phyloP scores from a whole-genome alignment of 495 filamentous ascomycete species.

The Lepraria neglecta region DNA sequence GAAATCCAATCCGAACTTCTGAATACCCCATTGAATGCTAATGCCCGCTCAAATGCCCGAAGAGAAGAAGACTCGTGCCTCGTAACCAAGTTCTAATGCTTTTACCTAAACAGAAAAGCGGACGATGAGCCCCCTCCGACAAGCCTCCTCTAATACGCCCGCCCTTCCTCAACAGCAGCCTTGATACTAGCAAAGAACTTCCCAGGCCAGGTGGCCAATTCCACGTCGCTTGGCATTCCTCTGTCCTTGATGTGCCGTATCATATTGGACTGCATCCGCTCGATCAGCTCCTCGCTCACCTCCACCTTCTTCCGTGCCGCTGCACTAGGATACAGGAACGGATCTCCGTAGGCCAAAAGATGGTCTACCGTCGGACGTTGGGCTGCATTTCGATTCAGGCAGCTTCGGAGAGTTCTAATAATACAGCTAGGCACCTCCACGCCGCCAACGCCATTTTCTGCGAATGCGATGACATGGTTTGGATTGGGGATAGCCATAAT shows the following conservation, averaged over 20 bases:
- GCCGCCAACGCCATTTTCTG: constrained; percentile 65
- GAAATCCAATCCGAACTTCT: constrained; percentile 7
- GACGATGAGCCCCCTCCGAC: not conserved
- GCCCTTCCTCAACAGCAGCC: constrained; percentile 51
- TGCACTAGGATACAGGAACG: constrained; percentile 73
- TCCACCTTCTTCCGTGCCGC: constrained; percentile 57
- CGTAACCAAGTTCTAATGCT: constrained; percentile 13
- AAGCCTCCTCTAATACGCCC: not conserved
- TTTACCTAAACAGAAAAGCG: not conserved
- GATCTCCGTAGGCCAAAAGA: constrained; percentile 63
- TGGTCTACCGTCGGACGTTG: constrained; percentile 71
- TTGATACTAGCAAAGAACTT: constrained; percentile 61
- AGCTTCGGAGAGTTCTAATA: constrained; percentile 65
- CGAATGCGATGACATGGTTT: constrained; percentile 75
- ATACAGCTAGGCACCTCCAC: constrained; percentile 63
- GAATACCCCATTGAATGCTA: not conserved
- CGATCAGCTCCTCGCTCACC: constrained; percentile 70
- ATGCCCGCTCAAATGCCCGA: constrained; percentile 8
- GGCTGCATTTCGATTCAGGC: constrained; percentile 71
- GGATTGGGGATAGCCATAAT: constrained; percentile 86
- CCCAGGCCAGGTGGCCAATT: constrained; percentile 63
- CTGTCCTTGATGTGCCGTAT: constrained; percentile 64
- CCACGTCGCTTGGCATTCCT: constrained; percentile 61
- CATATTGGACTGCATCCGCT: constrained; percentile 68
- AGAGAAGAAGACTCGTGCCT: constrained; percentile 12